A percentile compares a stretch with the other conserved stretches of the same genome.
Evolutionary conservation across 192 early-diverging fungal species (phyloP).

Genomic region (Entomortierella beljakovae): DNA sequence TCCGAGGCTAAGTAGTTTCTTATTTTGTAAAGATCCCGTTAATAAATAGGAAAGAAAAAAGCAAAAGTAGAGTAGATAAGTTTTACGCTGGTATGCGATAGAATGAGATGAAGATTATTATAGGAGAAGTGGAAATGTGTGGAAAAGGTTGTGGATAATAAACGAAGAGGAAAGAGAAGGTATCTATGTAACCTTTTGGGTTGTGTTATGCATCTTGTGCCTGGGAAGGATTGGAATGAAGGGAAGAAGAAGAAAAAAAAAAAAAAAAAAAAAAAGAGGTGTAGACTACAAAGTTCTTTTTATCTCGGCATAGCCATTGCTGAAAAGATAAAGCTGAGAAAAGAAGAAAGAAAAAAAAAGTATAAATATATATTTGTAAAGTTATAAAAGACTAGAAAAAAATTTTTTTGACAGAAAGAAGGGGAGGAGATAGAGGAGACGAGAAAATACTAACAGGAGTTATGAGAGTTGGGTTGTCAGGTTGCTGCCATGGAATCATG

Average conservation of each 20-base stretch:
- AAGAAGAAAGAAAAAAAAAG: too few species aligned
- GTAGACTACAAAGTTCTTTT: too few species aligned
- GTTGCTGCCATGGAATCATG: neutral
- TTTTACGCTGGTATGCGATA: constrained; percentile 9
- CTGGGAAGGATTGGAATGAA: constrained; percentile 32
- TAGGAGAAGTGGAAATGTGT: neutral
- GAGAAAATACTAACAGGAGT: neutral
- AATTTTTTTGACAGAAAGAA: constrained; percentile 4
- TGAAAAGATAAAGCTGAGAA: too few species aligned
- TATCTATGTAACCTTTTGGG: neutral
- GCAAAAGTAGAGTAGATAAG: neutral
- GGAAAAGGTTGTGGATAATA: neutral
- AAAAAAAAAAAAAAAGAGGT: neutral
- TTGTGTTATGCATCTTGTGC: constrained; percentile 11
- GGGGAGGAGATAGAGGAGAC: neutral
- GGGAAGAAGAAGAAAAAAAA: neutral
- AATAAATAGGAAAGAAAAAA: neutral
- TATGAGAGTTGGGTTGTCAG: neutral
- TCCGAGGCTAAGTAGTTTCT: neutral
- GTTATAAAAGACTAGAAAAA: too few species aligned
- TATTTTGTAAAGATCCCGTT: neutral
- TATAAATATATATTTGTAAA: too few species aligned
- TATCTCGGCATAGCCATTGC: too few species aligned
- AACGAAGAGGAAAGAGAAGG: constrained; percentile 14
- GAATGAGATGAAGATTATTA: constrained; percentile 2